Evolutionary conservation across 345 rosid species (phyloP).

Genomic region (Lenwebbia sp.): DNA sequence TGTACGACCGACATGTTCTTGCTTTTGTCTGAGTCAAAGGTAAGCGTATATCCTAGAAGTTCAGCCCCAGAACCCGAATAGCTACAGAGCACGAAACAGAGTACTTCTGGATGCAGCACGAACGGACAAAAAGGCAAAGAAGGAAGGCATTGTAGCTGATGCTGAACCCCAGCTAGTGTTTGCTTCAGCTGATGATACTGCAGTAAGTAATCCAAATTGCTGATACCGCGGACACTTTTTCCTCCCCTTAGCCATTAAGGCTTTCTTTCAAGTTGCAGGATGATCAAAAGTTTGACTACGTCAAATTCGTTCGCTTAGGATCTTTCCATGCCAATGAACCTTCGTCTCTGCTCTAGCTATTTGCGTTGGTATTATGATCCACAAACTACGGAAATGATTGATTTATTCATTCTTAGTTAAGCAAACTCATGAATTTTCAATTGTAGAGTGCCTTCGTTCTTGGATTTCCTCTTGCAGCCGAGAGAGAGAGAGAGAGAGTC

Average conservation of each 20-base stretch:
- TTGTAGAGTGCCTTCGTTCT: too few relatives aligned
- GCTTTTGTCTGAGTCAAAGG: constrained; percentile 13
- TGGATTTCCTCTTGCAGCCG: too few relatives aligned
- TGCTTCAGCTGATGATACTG: constrained; percentile 39
- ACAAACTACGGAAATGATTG: too few relatives aligned
- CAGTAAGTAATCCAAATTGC: constrained; percentile 23
- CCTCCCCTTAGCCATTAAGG: not conserved
- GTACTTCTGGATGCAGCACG: constrained; percentile 57
- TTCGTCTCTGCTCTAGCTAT: too few relatives aligned
- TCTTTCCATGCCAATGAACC: too few relatives aligned
- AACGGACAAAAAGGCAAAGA: constrained; percentile 50
- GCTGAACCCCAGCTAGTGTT: constrained; percentile 53
- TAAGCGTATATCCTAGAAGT: constrained; percentile 72
- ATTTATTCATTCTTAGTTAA: too few relatives aligned
- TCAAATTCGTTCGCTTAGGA: not conserved
- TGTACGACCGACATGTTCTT: not conserved
- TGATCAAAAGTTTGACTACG: not conserved
- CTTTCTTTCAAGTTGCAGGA: too few relatives aligned
- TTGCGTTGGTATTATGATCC: too few relatives aligned
- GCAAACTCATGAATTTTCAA: too few relatives aligned
- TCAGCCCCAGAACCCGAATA: constrained; percentile 82
- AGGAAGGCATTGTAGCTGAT: constrained; percentile 37
- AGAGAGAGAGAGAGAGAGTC: too few relatives aligned
- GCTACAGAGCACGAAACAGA: constrained; percentile 81
- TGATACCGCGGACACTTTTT: not conserved